A percentile compares a stretch with the other conserved stretches of the same genome.
These are phyloP conservation scores for Starmerella gropengiesseri DNA, from an alignment of 805 yeast species.

Conservation along the genomic window DNA sequence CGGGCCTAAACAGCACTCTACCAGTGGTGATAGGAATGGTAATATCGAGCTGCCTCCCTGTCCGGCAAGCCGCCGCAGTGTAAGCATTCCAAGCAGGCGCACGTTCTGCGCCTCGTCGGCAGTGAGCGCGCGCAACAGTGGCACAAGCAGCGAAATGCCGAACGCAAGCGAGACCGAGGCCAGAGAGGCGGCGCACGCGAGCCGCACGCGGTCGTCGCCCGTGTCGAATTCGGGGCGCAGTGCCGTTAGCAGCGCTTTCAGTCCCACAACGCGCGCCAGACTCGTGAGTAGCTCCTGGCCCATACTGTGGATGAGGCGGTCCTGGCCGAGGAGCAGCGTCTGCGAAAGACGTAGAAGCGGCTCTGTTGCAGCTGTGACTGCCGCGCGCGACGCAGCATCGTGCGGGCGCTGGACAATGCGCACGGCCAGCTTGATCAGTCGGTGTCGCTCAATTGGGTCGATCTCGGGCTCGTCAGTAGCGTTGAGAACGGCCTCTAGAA, in stretches of 20 bases:
- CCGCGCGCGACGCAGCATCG: constrained; percentile 1
- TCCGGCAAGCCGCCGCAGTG: constrained; percentile 61
- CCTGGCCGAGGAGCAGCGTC: neutral
- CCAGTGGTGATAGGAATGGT: constrained; percentile 59
- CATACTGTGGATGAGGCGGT: constrained; percentile 42
- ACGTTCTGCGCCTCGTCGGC: constrained; percentile 72
- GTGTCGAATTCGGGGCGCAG: constrained; percentile 75
- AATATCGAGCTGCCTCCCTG: constrained; percentile 60
- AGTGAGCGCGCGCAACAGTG: constrained; percentile 74
- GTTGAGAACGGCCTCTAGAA: constrained; percentile 67
- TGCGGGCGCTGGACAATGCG: constrained; percentile 44
- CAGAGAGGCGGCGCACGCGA: constrained; percentile 62
- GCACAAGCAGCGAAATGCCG: constrained; percentile 60
- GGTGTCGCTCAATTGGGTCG: constrained; percentile 74
- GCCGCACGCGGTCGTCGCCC: constrained; percentile 69
- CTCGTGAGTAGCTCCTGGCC: constrained; percentile 54
- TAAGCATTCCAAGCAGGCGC: constrained; percentile 54
- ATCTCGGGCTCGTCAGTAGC: constrained; percentile 57
- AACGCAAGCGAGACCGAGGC: constrained; percentile 76
- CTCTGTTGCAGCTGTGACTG: neutral
- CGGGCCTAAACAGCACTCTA: constrained; percentile 36
- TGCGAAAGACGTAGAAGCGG: neutral
- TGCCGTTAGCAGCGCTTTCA: constrained; percentile 65
- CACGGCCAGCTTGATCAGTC: constrained; percentile 64
- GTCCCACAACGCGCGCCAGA: constrained; percentile 38